A percentile compares a stretch with the other conserved stretches of the same genome.
phyloP scores from a whole-genome alignment of 1,284 basidiomycete genomes.

The Ustilago curta region DNA sequence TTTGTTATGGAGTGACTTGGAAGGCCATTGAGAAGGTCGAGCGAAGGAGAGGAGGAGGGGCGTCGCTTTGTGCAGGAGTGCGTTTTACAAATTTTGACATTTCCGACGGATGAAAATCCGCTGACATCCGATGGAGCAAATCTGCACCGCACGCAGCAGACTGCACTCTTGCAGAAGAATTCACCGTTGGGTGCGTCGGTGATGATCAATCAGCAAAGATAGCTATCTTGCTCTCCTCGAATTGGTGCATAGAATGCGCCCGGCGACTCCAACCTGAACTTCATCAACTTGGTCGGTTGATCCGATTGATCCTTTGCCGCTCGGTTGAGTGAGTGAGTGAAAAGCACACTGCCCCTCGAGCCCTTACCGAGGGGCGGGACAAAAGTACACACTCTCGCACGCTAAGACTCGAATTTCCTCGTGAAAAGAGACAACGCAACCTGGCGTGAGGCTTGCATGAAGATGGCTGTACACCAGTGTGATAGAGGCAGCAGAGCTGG shows the following conservation, averaged over 20 bases:
- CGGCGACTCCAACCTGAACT: background rate
- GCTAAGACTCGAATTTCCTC: conserved; percentile 13
- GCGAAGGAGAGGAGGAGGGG: too few species aligned
- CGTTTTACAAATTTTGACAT: too few species aligned
- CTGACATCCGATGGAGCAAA: background rate
- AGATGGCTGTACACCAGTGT: background rate
- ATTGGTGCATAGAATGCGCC: background rate
- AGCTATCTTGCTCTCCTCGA: background rate
- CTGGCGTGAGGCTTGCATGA: conserved; percentile 27
- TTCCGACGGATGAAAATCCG: conserved; percentile 19
- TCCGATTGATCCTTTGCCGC: background rate
- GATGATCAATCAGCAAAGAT: background rate
- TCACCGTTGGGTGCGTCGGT: background rate
- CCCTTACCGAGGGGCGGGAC: conserved; percentile 4
- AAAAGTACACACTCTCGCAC: background rate
- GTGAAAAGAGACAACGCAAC: conserved; percentile 25
- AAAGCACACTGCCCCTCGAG: background rate
- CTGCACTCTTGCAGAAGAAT: background rate
- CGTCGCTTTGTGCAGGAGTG: too few species aligned
- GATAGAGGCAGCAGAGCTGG: background rate
- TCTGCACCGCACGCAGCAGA: too few species aligned
- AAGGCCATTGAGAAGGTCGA: background rate
- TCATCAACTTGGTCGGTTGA: background rate
- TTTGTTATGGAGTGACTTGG: too few species aligned
- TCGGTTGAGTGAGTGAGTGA: background rate